These are phyloP conservation scores for Seiridium unicorne DNA, from an alignment of 2,329 filamentous ascomycete species.

Conservation along the genomic window DNA sequence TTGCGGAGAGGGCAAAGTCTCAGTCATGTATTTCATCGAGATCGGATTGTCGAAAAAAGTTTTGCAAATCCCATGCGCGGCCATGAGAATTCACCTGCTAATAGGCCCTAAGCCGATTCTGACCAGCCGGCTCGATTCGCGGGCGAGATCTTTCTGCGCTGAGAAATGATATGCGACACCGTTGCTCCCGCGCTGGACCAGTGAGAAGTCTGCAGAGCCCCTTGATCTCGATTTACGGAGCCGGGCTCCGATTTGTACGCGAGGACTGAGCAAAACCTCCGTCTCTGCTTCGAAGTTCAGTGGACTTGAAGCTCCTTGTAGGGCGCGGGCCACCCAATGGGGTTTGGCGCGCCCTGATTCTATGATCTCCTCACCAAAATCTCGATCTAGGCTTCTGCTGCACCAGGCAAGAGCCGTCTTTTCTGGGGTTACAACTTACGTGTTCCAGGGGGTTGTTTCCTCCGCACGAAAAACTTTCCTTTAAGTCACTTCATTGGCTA, in stretches of 20 bases:
- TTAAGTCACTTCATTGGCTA: too few relatives aligned
- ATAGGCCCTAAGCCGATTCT: neutral
- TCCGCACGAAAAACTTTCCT: too few relatives aligned
- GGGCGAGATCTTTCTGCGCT: neutral
- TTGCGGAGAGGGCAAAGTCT: neutral
- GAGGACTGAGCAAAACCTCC: too few relatives aligned
- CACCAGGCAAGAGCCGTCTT: neutral
- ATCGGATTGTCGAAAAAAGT: too few relatives aligned
- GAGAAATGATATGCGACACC: neutral
- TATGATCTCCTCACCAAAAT: slow-evolving; percentile 1
- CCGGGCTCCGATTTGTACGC: too few relatives aligned
- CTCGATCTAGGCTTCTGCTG: neutral
- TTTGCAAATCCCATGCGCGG: neutral
- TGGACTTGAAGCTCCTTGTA: too few relatives aligned
- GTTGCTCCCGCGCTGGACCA: neutral
- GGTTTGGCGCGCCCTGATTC: neutral
- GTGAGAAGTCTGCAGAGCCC: neutral
- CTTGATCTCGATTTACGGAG: neutral
- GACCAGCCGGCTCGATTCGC: neutral
- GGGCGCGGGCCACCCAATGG: too few relatives aligned
- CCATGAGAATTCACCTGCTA: too few relatives aligned
- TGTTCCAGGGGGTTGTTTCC: neutral
- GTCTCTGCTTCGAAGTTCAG: too few relatives aligned
- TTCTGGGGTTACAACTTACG: neutral
- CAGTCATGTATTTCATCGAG: neutral